Conservation (phyloP, 2,329 filamentous ascomycete genomes). For the Orbilia quercus region DNA sequence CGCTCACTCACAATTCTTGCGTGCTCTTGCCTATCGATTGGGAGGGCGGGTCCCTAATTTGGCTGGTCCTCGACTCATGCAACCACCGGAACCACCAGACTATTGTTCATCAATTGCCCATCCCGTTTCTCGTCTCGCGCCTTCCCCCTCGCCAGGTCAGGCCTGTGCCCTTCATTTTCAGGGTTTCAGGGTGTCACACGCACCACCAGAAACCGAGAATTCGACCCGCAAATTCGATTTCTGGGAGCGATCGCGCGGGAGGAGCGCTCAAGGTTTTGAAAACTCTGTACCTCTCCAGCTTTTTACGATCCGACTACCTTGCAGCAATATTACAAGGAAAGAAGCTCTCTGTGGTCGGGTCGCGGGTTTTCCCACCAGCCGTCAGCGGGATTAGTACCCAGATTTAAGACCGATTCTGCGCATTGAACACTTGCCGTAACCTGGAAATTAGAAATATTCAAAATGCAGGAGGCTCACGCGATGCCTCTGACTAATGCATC, state of each 20-base stretch:
- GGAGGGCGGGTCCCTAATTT: conserved; percentile 44
- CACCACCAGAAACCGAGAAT: conserved; percentile 27
- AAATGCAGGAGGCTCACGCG: conserved; percentile 41
- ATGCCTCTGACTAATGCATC: conserved; percentile 40
- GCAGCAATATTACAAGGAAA: conserved; percentile 14
- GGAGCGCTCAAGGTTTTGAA: conserved; percentile 35
- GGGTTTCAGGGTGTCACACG: conserved; percentile 44
- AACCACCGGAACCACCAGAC: not conserved
- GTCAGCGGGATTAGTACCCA: not conserved
- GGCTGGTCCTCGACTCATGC: conserved; percentile 30
- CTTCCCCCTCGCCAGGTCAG: conserved; percentile 32
- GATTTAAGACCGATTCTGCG: conserved; percentile 20
- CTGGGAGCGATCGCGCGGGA: conserved; percentile 27
- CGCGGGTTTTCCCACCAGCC: conserved; percentile 20
- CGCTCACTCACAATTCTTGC: conserved; percentile 51
- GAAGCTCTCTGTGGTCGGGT: conserved; percentile 5
- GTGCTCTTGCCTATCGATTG: conserved; percentile 53
- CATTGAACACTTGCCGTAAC: conserved; percentile 19
- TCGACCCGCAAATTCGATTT: conserved; percentile 2
- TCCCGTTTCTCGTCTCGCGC: conserved; percentile 38
- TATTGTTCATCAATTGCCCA: conserved; percentile 32
- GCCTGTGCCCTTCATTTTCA: conserved; percentile 38
- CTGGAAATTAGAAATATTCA: conserved; percentile 11
- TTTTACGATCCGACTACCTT: conserved; percentile 22
- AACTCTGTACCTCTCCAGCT: not conserved